Evolutionary conservation across 2,329 filamentous ascomycete genomes (phyloP).

Genomic region (Colletotrichum cuscutae): DNA sequence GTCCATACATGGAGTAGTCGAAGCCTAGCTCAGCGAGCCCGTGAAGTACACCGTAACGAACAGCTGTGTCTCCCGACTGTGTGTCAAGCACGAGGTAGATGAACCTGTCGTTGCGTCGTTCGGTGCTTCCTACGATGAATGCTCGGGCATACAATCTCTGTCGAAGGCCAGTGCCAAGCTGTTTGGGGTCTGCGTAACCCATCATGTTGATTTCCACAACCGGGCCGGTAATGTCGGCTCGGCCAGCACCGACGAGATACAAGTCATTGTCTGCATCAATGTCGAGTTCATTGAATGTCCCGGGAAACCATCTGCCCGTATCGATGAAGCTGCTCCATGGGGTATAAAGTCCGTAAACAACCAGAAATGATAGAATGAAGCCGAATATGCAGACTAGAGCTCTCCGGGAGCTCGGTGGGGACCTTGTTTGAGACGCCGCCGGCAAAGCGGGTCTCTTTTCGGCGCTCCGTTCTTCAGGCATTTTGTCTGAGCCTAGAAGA

Average conservation of each 20-base stretch:
- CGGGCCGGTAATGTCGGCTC: constrained; percentile 71
- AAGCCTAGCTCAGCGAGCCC: constrained; percentile 74
- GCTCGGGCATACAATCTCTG: constrained; percentile 88
- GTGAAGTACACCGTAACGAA: constrained; percentile 84
- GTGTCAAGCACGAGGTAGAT: constrained; percentile 90
- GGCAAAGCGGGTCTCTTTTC: constrained; percentile 25
- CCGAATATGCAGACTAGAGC: constrained; percentile 14
- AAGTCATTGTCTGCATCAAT: constrained; percentile 42
- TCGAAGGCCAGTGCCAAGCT: constrained; percentile 84
- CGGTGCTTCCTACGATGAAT: constrained; percentile 82
- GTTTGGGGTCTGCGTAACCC: constrained; percentile 83
- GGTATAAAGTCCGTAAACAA: constrained; percentile 22
- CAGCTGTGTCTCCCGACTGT: constrained; percentile 85
- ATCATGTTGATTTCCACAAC: constrained; percentile 91
- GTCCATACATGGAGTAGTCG: constrained; percentile 79
- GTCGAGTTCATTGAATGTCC: neutral
- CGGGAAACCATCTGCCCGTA: neutral
- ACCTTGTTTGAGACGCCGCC: constrained; percentile 3
- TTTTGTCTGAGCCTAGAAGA: constrained; percentile 1
- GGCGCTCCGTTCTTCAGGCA: constrained; percentile 21
- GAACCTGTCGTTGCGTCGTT: constrained; percentile 75
- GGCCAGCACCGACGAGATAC: constrained; percentile 63
- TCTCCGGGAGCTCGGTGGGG: constrained; percentile 25
- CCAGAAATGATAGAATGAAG: constrained; percentile 18
- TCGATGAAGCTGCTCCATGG: neutral